phyloP scores from a whole-genome alignment of 148 eudicot genomes.

The Rhododendron molle region DNA sequence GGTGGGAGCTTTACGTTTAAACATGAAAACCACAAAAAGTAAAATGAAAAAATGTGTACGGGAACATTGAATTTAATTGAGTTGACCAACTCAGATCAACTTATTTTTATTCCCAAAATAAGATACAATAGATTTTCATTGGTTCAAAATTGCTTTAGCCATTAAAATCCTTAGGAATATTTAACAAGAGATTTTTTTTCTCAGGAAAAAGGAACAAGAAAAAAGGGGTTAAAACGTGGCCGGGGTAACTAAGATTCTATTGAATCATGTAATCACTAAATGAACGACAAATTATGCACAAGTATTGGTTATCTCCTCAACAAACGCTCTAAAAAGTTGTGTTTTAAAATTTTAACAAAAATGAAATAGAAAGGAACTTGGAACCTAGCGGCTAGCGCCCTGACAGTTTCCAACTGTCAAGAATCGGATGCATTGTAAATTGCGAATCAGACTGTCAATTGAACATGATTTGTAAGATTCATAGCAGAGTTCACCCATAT shows the following conservation, averaged over 20 bases:
- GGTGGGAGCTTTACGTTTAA: background rate
- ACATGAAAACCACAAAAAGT: background rate
- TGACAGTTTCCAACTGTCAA: background rate
- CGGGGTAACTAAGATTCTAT: background rate
- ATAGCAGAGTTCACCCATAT: background rate
- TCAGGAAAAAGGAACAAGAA: background rate
- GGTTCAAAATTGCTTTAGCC: background rate
- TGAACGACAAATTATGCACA: background rate
- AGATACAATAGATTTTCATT: background rate
- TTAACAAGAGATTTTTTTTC: background rate
- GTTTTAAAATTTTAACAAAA: background rate
- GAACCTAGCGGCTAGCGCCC: background rate
- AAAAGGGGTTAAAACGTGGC: background rate
- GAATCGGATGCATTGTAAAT: background rate
- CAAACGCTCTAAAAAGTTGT: background rate
- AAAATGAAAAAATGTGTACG: background rate
- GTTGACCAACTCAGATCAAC: background rate
- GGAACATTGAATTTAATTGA: background rate
- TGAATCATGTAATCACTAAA: background rate
- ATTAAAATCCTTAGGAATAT: background rate
- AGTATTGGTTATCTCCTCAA: background rate
- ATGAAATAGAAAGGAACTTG: background rate
- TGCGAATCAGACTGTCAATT: background rate
- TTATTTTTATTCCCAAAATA: background rate
- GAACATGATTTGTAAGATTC: background rate